Evolutionary conservation across 2,329 filamentous ascomycete genomes (phyloP).

Genomic region (Fusarium irregulare): DNA sequence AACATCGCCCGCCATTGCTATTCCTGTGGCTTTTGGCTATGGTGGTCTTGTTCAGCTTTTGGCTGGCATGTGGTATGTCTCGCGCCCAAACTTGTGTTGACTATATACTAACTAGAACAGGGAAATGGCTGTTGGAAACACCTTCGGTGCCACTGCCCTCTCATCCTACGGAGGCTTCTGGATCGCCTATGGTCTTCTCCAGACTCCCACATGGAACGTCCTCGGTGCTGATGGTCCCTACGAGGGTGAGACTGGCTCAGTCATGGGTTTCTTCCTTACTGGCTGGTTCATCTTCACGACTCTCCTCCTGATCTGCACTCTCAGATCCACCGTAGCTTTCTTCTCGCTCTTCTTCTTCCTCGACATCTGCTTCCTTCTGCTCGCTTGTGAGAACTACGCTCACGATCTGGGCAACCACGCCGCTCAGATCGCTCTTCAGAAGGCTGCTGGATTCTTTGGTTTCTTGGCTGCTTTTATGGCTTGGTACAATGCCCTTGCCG

Average conservation of each 20-base stretch:
- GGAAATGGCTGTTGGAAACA: constrained; percentile 91
- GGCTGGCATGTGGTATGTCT: constrained; percentile 86
- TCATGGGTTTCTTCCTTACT: constrained; percentile 79
- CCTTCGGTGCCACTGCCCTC: constrained; percentile 83
- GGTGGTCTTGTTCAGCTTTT: constrained; percentile 80
- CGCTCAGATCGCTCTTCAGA: constrained; percentile 65
- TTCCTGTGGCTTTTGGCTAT: constrained; percentile 78
- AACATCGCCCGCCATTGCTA: constrained; percentile 71
- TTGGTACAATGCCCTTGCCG: constrained; percentile 88
- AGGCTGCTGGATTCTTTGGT: constrained; percentile 83
- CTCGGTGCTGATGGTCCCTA: constrained; percentile 60
- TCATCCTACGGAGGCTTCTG: constrained; percentile 89
- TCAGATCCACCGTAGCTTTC: constrained; percentile 82
- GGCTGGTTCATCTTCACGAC: constrained; percentile 90
- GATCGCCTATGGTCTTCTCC: constrained; percentile 78
- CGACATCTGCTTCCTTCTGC: constrained; percentile 79
- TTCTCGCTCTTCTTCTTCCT: constrained; percentile 82
- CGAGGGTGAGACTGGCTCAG: constrained; percentile 60
- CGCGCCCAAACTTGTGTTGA: background rate
- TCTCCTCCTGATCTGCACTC: constrained; percentile 77
- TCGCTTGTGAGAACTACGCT: constrained; percentile 72
- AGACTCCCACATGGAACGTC: constrained; percentile 76
- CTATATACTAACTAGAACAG: constrained; percentile 54
- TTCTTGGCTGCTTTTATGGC: constrained; percentile 82
- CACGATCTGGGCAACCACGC: constrained; percentile 61